Conservation (phyloP, 2,329 filamentous ascomycete species). For the Dothideomycetidae sp. region DNA sequence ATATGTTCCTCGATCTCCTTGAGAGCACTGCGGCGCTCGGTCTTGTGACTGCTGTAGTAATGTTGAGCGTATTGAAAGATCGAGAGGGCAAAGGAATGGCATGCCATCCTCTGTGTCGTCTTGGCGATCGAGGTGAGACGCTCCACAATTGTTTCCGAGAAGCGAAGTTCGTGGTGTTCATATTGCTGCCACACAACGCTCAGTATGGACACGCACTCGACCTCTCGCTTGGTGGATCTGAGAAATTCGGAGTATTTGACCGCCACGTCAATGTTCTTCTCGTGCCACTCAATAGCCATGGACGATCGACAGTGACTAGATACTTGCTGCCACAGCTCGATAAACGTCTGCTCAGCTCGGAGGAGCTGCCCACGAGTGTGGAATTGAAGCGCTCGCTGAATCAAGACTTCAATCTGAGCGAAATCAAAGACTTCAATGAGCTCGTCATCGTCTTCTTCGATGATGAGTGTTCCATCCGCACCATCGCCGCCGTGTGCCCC, state of each 20-base stretch:
- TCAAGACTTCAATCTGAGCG: not conserved
- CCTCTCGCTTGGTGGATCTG: slow-evolving; percentile 30
- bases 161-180: slow-evolving; percentile 26
- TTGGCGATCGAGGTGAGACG: not conserved
- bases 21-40: not conserved
- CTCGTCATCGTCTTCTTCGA: not conserved
- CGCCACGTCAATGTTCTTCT: slow-evolving; percentile 33
- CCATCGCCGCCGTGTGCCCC: not conserved
- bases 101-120: not conserved
- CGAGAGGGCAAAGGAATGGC: slow-evolving; percentile 17
- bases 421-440: not conserved
- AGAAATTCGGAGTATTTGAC: slow-evolving; percentile 35
- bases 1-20: slow-evolving; percentile 30
- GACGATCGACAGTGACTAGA: slow-evolving; percentile 32
- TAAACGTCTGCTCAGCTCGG: slow-evolving; percentile 33
- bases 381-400: not conserved
- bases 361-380: slow-evolving; percentile 4
- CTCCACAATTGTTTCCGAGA: slow-evolving; percentile 15
- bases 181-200: slow-evolving; percentile 37
- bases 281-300: slow-evolving; percentile 32
- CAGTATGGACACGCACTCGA: slow-evolving; percentile 33
- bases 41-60: slow-evolving; percentile 25
- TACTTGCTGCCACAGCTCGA: slow-evolving; percentile 38
- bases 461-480: not conserved
- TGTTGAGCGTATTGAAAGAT: slow-evolving; percentile 21